These are phyloP conservation scores for Lanmaoa rubissima DNA, from an alignment of 768 basidiomycete species.

Conservation along the genomic window DNA sequence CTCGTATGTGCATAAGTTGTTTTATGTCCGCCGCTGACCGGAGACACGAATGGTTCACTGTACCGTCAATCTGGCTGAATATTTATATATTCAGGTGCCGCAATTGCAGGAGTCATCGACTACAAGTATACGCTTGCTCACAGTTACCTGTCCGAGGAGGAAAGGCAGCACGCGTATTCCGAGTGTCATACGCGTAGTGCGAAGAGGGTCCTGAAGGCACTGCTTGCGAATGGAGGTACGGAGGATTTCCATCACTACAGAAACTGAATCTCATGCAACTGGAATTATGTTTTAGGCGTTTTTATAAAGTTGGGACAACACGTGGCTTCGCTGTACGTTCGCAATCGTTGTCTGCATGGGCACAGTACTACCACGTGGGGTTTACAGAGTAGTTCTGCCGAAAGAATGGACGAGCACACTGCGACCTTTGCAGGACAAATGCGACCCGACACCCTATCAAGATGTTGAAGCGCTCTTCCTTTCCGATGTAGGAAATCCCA, in stretches of 20 bases:
- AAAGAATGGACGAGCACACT: conserved; percentile 60
- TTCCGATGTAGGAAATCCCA: conserved; percentile 70
- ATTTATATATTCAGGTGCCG: conserved; percentile 45
- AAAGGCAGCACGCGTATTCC: conserved; percentile 56
- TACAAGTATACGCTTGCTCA: conserved; percentile 68
- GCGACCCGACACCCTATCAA: conserved; percentile 82
- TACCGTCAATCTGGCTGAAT: not conserved
- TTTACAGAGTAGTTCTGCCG: conserved; percentile 50
- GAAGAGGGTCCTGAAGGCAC: conserved; percentile 70
- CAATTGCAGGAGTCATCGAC: conserved; percentile 62
- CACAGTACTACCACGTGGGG: conserved; percentile 9
- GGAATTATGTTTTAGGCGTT: conserved; percentile 46
- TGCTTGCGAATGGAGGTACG: conserved; percentile 85
- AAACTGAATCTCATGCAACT: not conserved
- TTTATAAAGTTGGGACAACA: conserved; percentile 92
- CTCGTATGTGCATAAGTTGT: conserved; percentile 42
- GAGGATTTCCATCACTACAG: conserved; percentile 4
- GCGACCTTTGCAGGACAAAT: conserved; percentile 83
- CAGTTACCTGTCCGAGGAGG: conserved; percentile 49
- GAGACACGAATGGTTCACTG: conserved; percentile 21
- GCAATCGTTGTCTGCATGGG: conserved; percentile 12
- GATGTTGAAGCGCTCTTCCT: conserved; percentile 75
- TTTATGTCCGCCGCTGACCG: conserved; percentile 20
- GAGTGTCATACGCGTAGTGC: conserved; percentile 86
- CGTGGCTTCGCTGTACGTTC: conserved; percentile 64